Evolutionary conservation across 2,329 filamentous ascomycete genomes (phyloP).

Genomic region (Stagonosporopsis cucurbitacearum): DNA sequence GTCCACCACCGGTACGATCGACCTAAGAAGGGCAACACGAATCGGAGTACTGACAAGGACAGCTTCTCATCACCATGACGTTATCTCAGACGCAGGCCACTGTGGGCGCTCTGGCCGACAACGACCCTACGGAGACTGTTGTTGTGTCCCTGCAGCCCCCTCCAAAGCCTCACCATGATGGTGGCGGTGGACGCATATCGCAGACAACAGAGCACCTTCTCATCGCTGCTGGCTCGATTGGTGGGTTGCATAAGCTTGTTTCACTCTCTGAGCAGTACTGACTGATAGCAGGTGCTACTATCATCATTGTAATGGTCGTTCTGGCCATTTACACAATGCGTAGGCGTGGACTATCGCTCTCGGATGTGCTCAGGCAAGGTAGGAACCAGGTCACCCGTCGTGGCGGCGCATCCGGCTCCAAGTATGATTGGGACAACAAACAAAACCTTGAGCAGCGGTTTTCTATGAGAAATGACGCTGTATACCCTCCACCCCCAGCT

Average conservation of each 20-base stretch:
- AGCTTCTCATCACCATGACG: conserved; percentile 37
- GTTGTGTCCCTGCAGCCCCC: conserved; percentile 33
- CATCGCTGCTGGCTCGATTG: conserved; percentile 51
- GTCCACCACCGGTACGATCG: conserved; percentile 30
- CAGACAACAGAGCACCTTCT: conserved; percentile 49
- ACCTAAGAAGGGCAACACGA: background rate
- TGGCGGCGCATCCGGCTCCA: conserved; percentile 30
- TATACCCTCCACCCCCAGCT: conserved; percentile 36
- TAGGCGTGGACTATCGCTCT: conserved; percentile 45
- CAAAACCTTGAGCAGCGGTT: conserved; percentile 31
- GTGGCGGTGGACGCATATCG: conserved; percentile 39
- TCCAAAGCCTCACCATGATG: conserved; percentile 19
- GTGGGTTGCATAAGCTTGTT: conserved; percentile 20
- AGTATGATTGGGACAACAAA: conserved; percentile 38
- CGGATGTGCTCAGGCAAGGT: conserved; percentile 34
- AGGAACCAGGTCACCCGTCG: conserved; percentile 33
- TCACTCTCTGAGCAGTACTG: conserved; percentile 11
- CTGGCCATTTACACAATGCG: conserved; percentile 48
- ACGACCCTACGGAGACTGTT: conserved; percentile 36
- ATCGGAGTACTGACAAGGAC: conserved; percentile 21
- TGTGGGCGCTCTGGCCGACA: conserved; percentile 28
- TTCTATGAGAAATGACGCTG: conserved; percentile 31
- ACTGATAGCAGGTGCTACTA: conserved; percentile 44
- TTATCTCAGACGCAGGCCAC: conserved; percentile 22
- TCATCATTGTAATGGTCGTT: conserved; percentile 47